Evolutionary conservation across 257 asterid genomes (phyloP), one percentile per base, ranked within the genome.

Genomic region (Thymus mandschuricus): DNA sequence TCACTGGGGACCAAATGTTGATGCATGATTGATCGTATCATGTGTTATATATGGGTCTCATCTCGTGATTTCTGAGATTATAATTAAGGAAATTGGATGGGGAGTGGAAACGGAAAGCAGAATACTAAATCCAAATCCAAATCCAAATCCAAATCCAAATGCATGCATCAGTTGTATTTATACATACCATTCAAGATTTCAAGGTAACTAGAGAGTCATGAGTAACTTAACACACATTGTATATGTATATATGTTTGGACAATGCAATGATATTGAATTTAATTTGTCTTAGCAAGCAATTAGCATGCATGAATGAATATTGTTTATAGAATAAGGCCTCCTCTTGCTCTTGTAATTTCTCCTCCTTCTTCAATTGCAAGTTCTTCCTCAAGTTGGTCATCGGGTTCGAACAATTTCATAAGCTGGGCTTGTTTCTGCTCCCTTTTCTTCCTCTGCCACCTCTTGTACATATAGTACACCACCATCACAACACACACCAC

Each of bases 311-410:
- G 21, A 21, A 21, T 21, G 21, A 21, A 21, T 21, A 21, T 21
- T 21, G 21, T 21, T n/a, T 61, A 41, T 34, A 38, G 34, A 40
- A 40, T 41, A 21, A 61, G 51, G 10, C 51, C 27, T 38, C 41
- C 41, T 38, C 41, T 38, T 34, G 38, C 4, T 7, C 41, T 34
- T 34, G 38, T 21, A 21, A 21, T 21, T 21, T 21, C 21, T 21
- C 21, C 21, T n/a, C n/a, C n/a, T n/a, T n/a, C n/a, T 21, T 21
- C 21, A 21, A 21, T 0, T 21, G 21, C 21, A 35, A 48, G 6
- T 29, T 64, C 69, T 29, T 64, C 69, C 7, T 64, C 51, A 8
- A 70, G 75, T 21, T 48, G 28, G 0, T 70, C 75, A 6, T 70
- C 75, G 0, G 56, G 60, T 34, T 70, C 68, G 11, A 70, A 70